Evolutionary conservation across 2,329 filamentous ascomycete species (phyloP).

Genomic region (Paraphoma sp.): DNA sequence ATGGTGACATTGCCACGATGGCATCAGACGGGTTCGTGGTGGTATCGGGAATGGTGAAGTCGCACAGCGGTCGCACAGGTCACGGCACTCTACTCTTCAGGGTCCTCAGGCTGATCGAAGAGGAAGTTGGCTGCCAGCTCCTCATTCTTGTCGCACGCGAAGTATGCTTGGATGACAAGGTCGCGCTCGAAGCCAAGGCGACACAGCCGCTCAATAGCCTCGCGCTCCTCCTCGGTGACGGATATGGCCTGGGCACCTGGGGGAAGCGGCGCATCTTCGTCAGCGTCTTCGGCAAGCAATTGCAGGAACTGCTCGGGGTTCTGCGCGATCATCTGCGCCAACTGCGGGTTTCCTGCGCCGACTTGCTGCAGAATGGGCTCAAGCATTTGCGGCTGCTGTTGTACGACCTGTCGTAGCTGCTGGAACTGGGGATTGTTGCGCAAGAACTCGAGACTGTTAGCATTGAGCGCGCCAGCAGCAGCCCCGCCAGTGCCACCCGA

Average conservation of each 20-base stretch:
- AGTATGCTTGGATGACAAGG: constrained; percentile 96
- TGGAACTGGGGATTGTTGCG: constrained; percentile 97
- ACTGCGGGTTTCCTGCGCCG: constrained; percentile 89
- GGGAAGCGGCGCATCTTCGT: constrained; percentile 82
- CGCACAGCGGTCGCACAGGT: constrained; percentile 27
- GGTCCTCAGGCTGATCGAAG: constrained; percentile 94
- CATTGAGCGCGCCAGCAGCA: constrained; percentile 56
- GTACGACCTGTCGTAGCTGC: constrained; percentile 94
- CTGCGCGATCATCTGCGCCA: constrained; percentile 88
- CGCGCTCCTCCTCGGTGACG: constrained; percentile 94
- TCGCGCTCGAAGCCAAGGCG: constrained; percentile 92
- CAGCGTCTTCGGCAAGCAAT: constrained; percentile 84
- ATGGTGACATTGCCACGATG: constrained; percentile 29
- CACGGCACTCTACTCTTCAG: constrained; percentile 57
- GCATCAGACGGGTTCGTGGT: constrained; percentile 25
- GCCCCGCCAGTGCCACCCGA: constrained; percentile 56
- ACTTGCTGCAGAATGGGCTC: constrained; percentile 98
- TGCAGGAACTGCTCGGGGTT: constrained; percentile 94
- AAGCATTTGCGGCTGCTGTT: constrained; percentile 97
- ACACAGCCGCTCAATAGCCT: constrained; percentile 94
- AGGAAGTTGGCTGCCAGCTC: constrained; percentile 97
- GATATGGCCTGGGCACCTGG: constrained; percentile 88
- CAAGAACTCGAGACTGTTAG: constrained; percentile 89
- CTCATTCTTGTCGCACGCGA: constrained; percentile 99
- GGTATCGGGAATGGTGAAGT: constrained; percentile 29